These are phyloP conservation scores for Trifolium repens DNA, from an alignment of 306 rosid genomes.

Conservation along the genomic window DNA sequence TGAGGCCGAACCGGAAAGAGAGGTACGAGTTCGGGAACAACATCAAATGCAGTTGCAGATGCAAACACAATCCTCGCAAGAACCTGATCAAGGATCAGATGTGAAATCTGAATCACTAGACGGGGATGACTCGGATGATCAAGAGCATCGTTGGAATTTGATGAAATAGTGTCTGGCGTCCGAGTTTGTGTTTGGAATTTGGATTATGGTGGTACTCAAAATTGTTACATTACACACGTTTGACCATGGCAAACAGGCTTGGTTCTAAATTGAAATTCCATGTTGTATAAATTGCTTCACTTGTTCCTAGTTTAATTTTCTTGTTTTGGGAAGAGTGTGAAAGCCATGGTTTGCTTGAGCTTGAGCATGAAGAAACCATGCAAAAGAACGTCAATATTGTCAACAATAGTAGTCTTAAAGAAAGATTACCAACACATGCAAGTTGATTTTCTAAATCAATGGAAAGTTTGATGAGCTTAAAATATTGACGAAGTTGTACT, in stretches of 20 bases:
- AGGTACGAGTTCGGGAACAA: slow-evolving; percentile 39
- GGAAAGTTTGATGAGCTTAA: neutral
- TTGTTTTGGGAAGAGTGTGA: neutral
- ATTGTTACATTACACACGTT: neutral
- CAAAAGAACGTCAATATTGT: neutral
- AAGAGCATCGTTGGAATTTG: slow-evolving; percentile 55
- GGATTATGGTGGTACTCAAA: neutral
- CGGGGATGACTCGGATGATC: slow-evolving; percentile 52
- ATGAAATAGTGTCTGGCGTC: slow-evolving; percentile 11
- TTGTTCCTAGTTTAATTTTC: neutral
- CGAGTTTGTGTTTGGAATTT: neutral
- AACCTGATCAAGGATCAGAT: slow-evolving; percentile 47
- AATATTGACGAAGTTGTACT: neutral
- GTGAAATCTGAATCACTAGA: slow-evolving; percentile 67
- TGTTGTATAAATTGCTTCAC: neutral
- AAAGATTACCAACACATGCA: slow-evolving; percentile 21
- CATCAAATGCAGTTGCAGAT: slow-evolving; percentile 38
- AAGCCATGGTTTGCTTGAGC: slow-evolving; percentile 15
- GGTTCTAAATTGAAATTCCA: slow-evolving; percentile 3
- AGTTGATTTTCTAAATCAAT: neutral
- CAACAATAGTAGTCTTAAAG: neutral
- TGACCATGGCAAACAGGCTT: slow-evolving; percentile 11
- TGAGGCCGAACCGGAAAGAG: slow-evolving; percentile 48
- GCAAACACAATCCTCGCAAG: slow-evolving; percentile 48
- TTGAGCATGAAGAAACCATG: neutral